phyloP scores from a whole-genome alignment of 2,329 filamentous ascomycete genomes.

The Sporothrix mexicana region DNA sequence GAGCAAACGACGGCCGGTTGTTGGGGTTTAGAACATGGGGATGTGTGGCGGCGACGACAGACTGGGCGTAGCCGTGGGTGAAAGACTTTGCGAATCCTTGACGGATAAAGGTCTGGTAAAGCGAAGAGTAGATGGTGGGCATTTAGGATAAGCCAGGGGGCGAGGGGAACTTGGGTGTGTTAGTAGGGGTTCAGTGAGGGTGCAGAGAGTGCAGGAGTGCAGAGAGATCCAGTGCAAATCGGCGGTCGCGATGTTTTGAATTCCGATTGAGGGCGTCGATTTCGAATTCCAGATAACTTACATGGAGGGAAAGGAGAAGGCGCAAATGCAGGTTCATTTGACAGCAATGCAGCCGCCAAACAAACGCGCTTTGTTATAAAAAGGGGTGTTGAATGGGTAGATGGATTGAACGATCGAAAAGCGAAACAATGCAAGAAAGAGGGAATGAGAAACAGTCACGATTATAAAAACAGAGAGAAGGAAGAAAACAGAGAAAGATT shows the following conservation, averaged over 20 bases:
- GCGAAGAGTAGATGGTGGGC: conserved; percentile 72
- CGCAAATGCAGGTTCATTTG: conserved; percentile 97
- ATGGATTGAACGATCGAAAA: conserved; percentile 27
- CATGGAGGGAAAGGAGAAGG: conserved; percentile 65
- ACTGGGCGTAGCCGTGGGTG: conserved; percentile 97
- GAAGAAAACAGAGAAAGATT: conserved; percentile 15
- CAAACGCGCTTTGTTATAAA: conserved; percentile 72
- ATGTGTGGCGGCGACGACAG: conserved; percentile 92
- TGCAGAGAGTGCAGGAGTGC: too few relatives aligned
- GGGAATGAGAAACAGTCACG: neutral
- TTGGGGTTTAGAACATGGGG: conserved; percentile 76
- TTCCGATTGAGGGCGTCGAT: neutral
- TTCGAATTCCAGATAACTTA: conserved; percentile 51
- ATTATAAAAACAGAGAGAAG: conserved; percentile 18
- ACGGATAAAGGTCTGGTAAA: conserved; percentile 86
- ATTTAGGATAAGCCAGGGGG: conserved; percentile 83
- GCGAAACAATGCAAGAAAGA: conserved; percentile 20
- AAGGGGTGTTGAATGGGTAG: conserved; percentile 34
- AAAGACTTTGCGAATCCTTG: conserved; percentile 97
- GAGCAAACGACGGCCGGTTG: conserved; percentile 67
- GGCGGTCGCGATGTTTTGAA: conserved; percentile 1
- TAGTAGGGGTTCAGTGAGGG: neutral
- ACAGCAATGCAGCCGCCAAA: conserved; percentile 85
- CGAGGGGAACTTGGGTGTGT: conserved; percentile 55
- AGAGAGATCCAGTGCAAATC: too few relatives aligned